Base-by-base conservation (phyloP, 176 grass and related monocot species). In the Zoysia pacifica region DNA sequence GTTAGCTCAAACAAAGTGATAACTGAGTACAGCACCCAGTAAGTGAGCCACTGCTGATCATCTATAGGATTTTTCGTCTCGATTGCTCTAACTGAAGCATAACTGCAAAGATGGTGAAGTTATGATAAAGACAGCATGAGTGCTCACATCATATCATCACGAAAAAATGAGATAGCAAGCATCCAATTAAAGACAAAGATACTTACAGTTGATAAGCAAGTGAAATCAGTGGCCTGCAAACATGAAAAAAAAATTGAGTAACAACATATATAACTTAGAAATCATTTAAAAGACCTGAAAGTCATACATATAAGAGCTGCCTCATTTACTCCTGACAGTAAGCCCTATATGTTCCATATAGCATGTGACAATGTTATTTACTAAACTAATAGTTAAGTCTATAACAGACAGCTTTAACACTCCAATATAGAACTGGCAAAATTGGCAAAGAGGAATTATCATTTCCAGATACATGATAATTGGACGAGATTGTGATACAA, bases 11-110 rank as follows among this genome's bases (percentile, higher is more conserved):
- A 95, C 62, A 99, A 90, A 54, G 96, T 99, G 67, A 99, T 91
- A 84, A 99, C 95, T 0, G 96, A 99, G 79, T 99, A 99, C 75
- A 95, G 35, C 77, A 99, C 96, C 96, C 96, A 99, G 79, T 99
- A 99, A 69, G 96, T 99, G 67, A 99, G 96, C 96, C 96, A 99
- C 42, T 99, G 92, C 78, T 99, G 92, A 78, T 99, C 90, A 82
- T 99, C 96, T 35, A 92, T 48, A 60, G 90, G 84, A 78, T 91
- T 93, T 91, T 99, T 99, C 38, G 96, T 99, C 94, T 99, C 96
- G 78, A 99, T 99, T 44, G 92, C 96, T 74, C 87, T 93, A 49
- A 99, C 85, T 60, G 92, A 99, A 38, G 96, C 96, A 87, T 99
- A 99, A 60, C 92, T 99, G 92, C 59, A 78, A 77, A 65, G 5